phyloP scores from a whole-genome alignment of 108 stramenopile genomes.

The Aurantiochytrium sp. region DNA sequence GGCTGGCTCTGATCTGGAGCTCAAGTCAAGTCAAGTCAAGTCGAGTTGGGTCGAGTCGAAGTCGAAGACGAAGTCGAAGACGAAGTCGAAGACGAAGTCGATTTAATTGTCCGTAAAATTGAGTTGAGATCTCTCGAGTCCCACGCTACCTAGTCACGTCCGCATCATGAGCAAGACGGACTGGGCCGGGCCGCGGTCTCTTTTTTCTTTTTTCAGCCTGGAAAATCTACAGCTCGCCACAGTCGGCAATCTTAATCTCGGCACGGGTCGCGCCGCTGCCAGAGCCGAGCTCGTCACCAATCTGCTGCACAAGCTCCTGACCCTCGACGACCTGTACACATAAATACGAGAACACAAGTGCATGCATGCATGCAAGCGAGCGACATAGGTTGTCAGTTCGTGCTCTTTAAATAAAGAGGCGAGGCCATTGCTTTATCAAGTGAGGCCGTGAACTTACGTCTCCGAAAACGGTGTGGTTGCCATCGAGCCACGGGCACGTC shows the following conservation, averaged over 20 bases:
- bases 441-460: slow-evolving; percentile 84
- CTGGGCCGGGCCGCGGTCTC: neutral
- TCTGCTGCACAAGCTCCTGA: slow-evolving; percentile 75
- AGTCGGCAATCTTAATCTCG: slow-evolving; percentile 63
- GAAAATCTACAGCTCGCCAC: slow-evolving; percentile 58
- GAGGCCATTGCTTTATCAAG: slow-evolving; percentile 42
- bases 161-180: neutral
- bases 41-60: no score
- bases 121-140: no score
- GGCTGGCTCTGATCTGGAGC: no score
- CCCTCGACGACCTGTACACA: slow-evolving; percentile 62
- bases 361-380: neutral
- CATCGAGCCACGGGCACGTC: slow-evolving; percentile 83
- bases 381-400: neutral
- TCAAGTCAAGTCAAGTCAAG: no score
- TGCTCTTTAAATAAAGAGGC: neutral
- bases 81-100: no score
- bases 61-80: no score
- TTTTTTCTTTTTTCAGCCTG: neutral
- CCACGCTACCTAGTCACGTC: no score
- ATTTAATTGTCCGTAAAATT: no score
- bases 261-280: slow-evolving; percentile 70
- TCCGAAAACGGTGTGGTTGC: slow-evolving; percentile 92
- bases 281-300: slow-evolving; percentile 76
- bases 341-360: neutral